These are phyloP conservation scores for Hericium erinaceus DNA, from an alignment of 768 basidiomycete species.

Conservation along the genomic window DNA sequence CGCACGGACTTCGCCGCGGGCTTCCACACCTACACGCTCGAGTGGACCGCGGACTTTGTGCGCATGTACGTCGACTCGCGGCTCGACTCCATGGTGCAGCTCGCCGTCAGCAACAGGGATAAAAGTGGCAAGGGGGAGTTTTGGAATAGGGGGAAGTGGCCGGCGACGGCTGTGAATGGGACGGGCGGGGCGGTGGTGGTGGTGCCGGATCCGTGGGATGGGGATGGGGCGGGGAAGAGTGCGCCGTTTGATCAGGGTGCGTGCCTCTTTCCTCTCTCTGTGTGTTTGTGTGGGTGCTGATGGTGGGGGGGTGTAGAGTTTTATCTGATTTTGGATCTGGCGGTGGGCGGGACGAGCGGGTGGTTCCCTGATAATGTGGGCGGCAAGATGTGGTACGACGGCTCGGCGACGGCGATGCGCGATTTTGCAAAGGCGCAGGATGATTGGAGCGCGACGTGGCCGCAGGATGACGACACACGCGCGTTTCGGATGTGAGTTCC, in stretches of 20 bases:
- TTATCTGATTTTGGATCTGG: slow-evolving; percentile 74
- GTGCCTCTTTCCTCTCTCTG: slow-evolving; percentile 14
- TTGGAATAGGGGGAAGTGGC: slow-evolving; percentile 44
- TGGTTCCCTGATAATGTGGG: slow-evolving; percentile 58
- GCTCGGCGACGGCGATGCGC: slow-evolving; percentile 51
- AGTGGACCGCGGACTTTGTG: slow-evolving; percentile 52
- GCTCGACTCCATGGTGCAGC: slow-evolving; percentile 41
- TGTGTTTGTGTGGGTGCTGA: not conserved
- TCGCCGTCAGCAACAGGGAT: slow-evolving; percentile 26
- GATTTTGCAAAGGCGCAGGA: slow-evolving; percentile 55
- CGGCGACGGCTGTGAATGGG: slow-evolving; percentile 36
- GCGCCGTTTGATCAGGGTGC: slow-evolving; percentile 50
- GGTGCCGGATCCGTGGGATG: slow-evolving; percentile 37
- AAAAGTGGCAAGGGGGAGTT: slow-evolving; percentile 34
- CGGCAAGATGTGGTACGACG: slow-evolving; percentile 57
- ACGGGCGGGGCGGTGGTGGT: slow-evolving; percentile 30
- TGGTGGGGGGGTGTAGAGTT: slow-evolving; percentile 38
- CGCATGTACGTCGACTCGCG: slow-evolving; percentile 45
- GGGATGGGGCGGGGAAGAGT: slow-evolving; percentile 29
- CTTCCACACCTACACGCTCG: slow-evolving; percentile 48
- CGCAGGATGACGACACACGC: slow-evolving; percentile 45
- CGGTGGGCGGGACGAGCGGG: slow-evolving; percentile 73
- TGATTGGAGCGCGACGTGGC: slow-evolving; percentile 74
- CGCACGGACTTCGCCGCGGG: slow-evolving; percentile 35
- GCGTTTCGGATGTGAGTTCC: slow-evolving; percentile 56